phyloP scores from a whole-genome alignment of 768 basidiomycete genomes.

The Phanerochaete carnosa region DNA sequence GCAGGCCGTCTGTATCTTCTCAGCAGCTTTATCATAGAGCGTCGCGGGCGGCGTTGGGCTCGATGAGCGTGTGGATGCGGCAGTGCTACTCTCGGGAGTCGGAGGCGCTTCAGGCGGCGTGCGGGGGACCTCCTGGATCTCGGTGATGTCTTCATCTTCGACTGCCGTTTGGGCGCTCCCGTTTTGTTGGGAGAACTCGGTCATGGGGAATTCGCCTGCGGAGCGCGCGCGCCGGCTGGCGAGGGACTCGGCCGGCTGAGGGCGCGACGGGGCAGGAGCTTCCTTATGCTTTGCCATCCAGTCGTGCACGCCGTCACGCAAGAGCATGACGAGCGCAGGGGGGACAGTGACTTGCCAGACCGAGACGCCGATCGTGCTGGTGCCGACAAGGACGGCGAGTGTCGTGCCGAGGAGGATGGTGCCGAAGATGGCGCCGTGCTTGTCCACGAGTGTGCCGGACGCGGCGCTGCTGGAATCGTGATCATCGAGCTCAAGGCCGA shows the following conservation, averaged over 20 bases:
- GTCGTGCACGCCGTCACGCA: slow-evolving; percentile 54
- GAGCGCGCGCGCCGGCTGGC: neutral
- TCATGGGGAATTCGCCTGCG: neutral
- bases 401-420: slow-evolving; percentile 61
- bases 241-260: neutral
- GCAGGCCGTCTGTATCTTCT: slow-evolving; percentile 16
- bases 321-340: slow-evolving; percentile 69
- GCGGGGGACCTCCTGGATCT: neutral
- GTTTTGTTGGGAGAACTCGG: neutral
- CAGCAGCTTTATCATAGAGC: neutral
- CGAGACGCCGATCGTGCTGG: slow-evolving; percentile 72
- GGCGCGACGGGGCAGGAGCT: neutral
- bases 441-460: slow-evolving; percentile 67
- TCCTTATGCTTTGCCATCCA: slow-evolving; percentile 13
- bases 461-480: slow-evolving; percentile 27
- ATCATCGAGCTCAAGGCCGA: slow-evolving; percentile 35
- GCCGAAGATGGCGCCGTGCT: slow-evolving; percentile 71
- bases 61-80: neutral
- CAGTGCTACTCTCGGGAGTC: neutral
- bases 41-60: neutral
- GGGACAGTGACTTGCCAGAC: slow-evolving; percentile 86
- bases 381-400: slow-evolving; percentile 70
- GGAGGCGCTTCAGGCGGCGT: neutral
- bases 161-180: neutral
- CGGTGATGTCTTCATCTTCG: neutral